These are phyloP conservation scores for Apiosordaria backusii DNA, from an alignment of 495 filamentous ascomycete species.

Conservation along the genomic window DNA sequence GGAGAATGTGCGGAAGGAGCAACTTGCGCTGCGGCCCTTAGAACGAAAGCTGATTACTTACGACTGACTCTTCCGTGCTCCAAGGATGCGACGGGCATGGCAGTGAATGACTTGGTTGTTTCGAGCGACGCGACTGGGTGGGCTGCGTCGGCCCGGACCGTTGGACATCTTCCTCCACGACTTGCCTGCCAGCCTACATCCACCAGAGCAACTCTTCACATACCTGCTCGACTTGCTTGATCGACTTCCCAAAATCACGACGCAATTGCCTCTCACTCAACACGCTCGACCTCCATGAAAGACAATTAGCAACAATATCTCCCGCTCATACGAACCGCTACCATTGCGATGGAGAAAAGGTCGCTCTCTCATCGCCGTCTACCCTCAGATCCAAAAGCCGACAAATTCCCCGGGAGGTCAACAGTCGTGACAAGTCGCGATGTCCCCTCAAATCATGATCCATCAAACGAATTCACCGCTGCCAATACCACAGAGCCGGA, in stretches of 20 bases:
- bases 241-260: not conserved
- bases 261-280: not conserved
- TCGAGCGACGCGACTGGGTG: no score
- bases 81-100: no score
- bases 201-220: no score
- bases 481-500: not conserved
- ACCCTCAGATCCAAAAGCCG: not conserved
- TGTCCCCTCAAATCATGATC: not conserved
- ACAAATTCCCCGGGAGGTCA: not conserved
- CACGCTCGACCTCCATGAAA: not conserved
- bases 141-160: no score
- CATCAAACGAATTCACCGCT: not conserved
- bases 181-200: no score
- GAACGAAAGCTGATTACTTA: not conserved
- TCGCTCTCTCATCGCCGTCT: not conserved
- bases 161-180: no score
- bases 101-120: no score
- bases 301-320: not conserved
- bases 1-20: not conserved
- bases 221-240: not conserved
- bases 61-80: not conserved
- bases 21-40: not conserved
- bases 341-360: not conserved
- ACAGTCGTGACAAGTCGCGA: not conserved
- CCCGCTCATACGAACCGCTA: not conserved